Conservation (phyloP, 108 stramenopile species). For the Nitzschia palea region DNA sequence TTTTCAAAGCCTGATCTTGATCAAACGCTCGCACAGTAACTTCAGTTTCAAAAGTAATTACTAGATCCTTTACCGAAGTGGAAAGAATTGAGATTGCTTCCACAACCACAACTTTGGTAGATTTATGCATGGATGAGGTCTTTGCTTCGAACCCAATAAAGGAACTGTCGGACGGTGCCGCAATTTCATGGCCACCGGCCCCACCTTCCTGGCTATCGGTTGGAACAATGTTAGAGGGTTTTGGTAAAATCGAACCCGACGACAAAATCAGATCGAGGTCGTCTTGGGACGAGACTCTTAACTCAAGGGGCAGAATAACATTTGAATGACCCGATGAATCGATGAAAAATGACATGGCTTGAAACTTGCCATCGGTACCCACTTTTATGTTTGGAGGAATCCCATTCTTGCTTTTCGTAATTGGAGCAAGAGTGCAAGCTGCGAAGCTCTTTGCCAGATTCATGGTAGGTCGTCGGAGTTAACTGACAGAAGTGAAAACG, state of each 20-base stretch:
- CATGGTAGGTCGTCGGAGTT: too few species aligned
- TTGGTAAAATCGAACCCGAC: slow-evolving; percentile 23
- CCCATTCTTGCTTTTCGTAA: slow-evolving; percentile 7
- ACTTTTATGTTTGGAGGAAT: background rate
- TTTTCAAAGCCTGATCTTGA: background rate
- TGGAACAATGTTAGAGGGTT: slow-evolving; percentile 15
- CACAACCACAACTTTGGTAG: slow-evolving; percentile 17
- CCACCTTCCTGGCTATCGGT: background rate
- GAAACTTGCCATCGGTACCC: slow-evolving; percentile 2
- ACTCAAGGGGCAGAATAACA: slow-evolving; percentile 36
- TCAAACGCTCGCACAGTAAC: slow-evolving; percentile 36
- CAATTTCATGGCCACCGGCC: background rate
- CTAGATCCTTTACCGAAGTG: slow-evolving; percentile 13
- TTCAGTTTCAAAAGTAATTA: slow-evolving; percentile 28
- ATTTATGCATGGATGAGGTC: slow-evolving; percentile 10
- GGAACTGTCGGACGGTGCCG: background rate
- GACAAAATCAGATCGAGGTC: slow-evolving; percentile 41
- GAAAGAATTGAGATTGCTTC: slow-evolving; percentile 34
- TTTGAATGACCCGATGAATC: slow-evolving; percentile 54
- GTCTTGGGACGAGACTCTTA: slow-evolving; percentile 31
- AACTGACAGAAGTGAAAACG: too few species aligned
- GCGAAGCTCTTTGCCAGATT: slow-evolving; percentile 23
- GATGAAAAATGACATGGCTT: slow-evolving; percentile 40
- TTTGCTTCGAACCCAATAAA: slow-evolving; percentile 36
- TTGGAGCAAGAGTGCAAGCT: slow-evolving; percentile 26